Conservation (phyloP, 768 basidiomycete genomes). For the Hysterangium stoloniferum region DNA sequence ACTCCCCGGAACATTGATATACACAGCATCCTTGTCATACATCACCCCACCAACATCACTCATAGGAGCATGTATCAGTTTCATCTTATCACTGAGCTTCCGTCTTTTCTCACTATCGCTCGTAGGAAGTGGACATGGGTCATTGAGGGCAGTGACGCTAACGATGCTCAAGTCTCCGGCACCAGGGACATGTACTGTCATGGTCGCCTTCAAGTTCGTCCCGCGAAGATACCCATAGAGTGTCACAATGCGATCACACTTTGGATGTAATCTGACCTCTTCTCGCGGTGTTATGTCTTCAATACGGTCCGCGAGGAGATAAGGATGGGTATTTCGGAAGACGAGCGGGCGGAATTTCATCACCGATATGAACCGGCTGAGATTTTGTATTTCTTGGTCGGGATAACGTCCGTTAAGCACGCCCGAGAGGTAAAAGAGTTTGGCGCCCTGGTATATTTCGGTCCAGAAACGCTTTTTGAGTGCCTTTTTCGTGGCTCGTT, state of each 20-base stretch:
- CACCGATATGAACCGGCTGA: slow-evolving; percentile 91
- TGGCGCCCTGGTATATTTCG: slow-evolving; percentile 97
- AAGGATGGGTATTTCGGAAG: slow-evolving; percentile 93
- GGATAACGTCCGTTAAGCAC: slow-evolving; percentile 97
- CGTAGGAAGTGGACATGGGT: slow-evolving; percentile 93
- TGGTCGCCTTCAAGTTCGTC: slow-evolving; percentile 68
- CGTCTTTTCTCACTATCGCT: slow-evolving; percentile 84
- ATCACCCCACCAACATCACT: slow-evolving; percentile 94
- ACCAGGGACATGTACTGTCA: slow-evolving; percentile 88
- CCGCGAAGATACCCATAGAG: slow-evolving; percentile 94
- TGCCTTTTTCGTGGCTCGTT: slow-evolving; percentile 85
- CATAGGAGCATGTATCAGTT: slow-evolving; percentile 94
- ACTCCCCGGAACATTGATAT: slow-evolving; percentile 93
- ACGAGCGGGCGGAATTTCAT: slow-evolving; percentile 98
- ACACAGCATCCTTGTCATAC: slow-evolving; percentile 98
- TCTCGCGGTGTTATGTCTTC: slow-evolving; percentile 94
- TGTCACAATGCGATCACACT: slow-evolving; percentile 89
- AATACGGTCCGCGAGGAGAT: slow-evolving; percentile 88
- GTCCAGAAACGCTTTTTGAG: slow-evolving; percentile 99
- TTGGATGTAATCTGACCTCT: slow-evolving; percentile 68
- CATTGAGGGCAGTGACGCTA: slow-evolving; percentile 67
- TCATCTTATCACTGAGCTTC: slow-evolving; percentile 93
- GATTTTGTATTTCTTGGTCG: slow-evolving; percentile 92
- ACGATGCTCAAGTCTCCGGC: slow-evolving; percentile 83
- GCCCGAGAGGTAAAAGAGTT: slow-evolving; percentile 95